Conservation (phyloP, 768 basidiomycete species). For the Psilocybe tampanensis region DNA sequence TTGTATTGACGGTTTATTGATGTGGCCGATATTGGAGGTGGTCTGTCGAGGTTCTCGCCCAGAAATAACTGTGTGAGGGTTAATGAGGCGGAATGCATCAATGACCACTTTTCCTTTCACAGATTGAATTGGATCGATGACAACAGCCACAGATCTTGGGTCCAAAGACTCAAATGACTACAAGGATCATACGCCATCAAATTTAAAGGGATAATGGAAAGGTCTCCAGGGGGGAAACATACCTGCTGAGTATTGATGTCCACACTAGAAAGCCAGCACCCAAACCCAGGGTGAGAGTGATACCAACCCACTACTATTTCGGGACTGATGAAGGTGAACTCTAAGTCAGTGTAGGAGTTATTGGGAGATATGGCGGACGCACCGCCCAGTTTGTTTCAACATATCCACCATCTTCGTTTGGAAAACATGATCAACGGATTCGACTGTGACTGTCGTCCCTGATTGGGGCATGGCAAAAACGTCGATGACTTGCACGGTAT, state of each 20-base stretch:
- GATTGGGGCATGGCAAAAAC: conserved; percentile 99
- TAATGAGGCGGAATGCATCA: conserved; percentile 97
- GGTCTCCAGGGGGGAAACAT: conserved; percentile 11
- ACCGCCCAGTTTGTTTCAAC: conserved; percentile 99
- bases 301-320: conserved; percentile 99
- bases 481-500: conserved; percentile 91
- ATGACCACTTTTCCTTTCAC: conserved; percentile 99
- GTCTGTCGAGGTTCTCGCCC: conserved; percentile 97
- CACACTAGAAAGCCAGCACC: conserved; percentile 98
- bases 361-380: conserved; percentile 30
- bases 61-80: conserved; percentile 84
- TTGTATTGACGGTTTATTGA: conserved; percentile 99
- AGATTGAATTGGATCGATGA: conserved; percentile 98
- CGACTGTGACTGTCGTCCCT: conserved; percentile 95
- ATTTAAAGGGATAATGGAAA: conserved; percentile 11
- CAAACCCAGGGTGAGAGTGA: conserved; percentile 99
- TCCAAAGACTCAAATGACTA: conserved; percentile 97
- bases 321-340: conserved; percentile 50
- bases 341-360: conserved; percentile 5
- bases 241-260: conserved; percentile 99
- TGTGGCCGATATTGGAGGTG: conserved; percentile 97
- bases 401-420: conserved; percentile 98
- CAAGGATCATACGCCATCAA: conserved; percentile 1
- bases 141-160: conserved; percentile 92
- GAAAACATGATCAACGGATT: conserved; percentile 98